These are phyloP conservation scores for Yamadazyma sp. DNA, from an alignment of 805 yeast species.

Conservation along the genomic window DNA sequence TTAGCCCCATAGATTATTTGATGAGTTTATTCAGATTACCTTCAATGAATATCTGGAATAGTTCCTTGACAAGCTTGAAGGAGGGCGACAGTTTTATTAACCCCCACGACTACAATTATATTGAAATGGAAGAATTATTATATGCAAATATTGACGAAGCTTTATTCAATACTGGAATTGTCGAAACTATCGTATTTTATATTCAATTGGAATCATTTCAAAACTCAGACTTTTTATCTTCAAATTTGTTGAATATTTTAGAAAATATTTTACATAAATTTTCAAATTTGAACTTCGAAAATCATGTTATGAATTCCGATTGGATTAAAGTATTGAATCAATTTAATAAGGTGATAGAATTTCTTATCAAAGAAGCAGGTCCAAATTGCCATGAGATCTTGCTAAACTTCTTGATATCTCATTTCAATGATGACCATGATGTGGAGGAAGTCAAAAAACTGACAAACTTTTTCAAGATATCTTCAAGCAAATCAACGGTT, in stretches of 20 bases:
- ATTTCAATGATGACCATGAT: slow-evolving; percentile 16
- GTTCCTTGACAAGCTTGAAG: slow-evolving; percentile 14
- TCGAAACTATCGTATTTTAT: slow-evolving; percentile 33
- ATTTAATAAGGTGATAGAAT: slow-evolving; percentile 27
- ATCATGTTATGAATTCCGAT: slow-evolving; percentile 29
- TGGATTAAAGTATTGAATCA: slow-evolving; percentile 31
- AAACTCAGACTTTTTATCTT: slow-evolving; percentile 32
- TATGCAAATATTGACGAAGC: slow-evolving; percentile 16
- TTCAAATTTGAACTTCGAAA: slow-evolving; percentile 12
- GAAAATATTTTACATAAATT: slow-evolving; percentile 31
- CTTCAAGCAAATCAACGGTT: neutral
- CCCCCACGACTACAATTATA: slow-evolving; percentile 14
- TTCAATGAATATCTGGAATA: slow-evolving; percentile 27
- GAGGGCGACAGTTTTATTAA: slow-evolving; percentile 4
- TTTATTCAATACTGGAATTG: slow-evolving; percentile 28
- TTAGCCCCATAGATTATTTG: slow-evolving; percentile 33
- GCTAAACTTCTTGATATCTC: slow-evolving; percentile 26
- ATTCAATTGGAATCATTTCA: slow-evolving; percentile 41
- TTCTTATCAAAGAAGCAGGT: slow-evolving; percentile 35
- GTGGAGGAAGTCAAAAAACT: slow-evolving; percentile 3
- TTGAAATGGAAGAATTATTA: slow-evolving; percentile 24
- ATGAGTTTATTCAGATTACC: slow-evolving; percentile 33
- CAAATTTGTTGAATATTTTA: slow-evolving; percentile 23
- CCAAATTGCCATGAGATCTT: slow-evolving; percentile 35
- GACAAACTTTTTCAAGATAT: slow-evolving; percentile 5